Conservation (phyloP, 2,329 filamentous ascomycete species). For the Corynespora cassiicola region DNA sequence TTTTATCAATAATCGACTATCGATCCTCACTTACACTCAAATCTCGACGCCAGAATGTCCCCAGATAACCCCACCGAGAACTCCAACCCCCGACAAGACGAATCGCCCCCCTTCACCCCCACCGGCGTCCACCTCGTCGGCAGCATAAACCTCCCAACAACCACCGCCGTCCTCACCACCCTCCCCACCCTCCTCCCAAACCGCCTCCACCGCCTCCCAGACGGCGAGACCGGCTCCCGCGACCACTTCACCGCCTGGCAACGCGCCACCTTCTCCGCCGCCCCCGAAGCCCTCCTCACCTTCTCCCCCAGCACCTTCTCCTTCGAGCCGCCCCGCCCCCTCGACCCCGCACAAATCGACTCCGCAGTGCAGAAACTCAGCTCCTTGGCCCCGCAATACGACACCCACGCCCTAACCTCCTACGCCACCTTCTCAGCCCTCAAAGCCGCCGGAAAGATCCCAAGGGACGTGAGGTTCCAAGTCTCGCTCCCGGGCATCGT, state of each 20-base stretch:
- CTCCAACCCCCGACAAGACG: too few species aligned
- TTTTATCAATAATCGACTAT: too few species aligned
- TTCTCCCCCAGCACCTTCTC: background rate
- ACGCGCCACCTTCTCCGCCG: conserved; percentile 9
- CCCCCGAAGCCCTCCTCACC: conserved; percentile 3
- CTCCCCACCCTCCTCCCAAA: conserved; percentile 8
- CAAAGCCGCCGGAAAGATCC: conserved; percentile 36
- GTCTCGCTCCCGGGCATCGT: conserved; percentile 39
- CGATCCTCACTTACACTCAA: conserved; percentile 52
- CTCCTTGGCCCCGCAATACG: conserved; percentile 37
- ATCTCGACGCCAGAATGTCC: conserved; percentile 3
- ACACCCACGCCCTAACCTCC: conserved; percentile 38
- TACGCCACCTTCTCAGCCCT: conserved; percentile 39
- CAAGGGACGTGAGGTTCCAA: conserved; percentile 35
- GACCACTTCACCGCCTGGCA: conserved; percentile 16
- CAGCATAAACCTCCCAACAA: conserved; percentile 14
- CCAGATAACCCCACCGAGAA: too few species aligned
- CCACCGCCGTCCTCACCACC: conserved; percentile 12
- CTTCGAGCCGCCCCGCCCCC: background rate
- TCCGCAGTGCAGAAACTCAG: conserved; percentile 9
- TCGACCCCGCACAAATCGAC: conserved; percentile 7
- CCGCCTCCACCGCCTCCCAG: conserved; percentile 20
- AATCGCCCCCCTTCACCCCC: too few species aligned
- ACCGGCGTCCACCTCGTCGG: conserved; percentile 22
- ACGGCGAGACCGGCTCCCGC: conserved; percentile 21